Evolutionary conservation across 495 filamentous ascomycete species (phyloP).

Genomic region (Penicillium macrosclerotiorum): DNA sequence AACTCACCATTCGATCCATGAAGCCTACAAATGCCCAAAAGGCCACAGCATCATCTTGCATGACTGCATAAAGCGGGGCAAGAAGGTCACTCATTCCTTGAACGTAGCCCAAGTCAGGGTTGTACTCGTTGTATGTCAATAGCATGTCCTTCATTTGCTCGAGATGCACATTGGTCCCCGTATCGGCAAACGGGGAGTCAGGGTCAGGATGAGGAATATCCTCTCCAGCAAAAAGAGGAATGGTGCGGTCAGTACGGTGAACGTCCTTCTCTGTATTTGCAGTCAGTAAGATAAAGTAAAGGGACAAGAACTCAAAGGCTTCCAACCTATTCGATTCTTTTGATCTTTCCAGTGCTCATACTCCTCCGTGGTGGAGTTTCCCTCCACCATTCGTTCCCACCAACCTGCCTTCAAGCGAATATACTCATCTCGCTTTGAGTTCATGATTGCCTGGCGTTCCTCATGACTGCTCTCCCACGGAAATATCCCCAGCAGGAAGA

Average conservation of each 20-base stretch:
- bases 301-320: slow-evolving; percentile 12
- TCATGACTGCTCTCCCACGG: slow-evolving; percentile 83
- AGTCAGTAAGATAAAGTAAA: slow-evolving; percentile 2
- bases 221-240: slow-evolving; percentile 92
- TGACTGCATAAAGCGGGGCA: slow-evolving; percentile 91
- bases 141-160: slow-evolving; percentile 99
- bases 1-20: slow-evolving; percentile 83
- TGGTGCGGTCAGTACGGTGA: slow-evolving; percentile 89
- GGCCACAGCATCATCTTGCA: slow-evolving; percentile 94
- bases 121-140: slow-evolving; percentile 96
- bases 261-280: slow-evolving; percentile 87
- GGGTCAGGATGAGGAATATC: slow-evolving; percentile 98
- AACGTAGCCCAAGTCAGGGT: slow-evolving; percentile 88
- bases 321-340: slow-evolving; percentile 86
- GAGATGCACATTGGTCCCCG: slow-evolving; percentile 93
- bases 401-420: slow-evolving; percentile 89
- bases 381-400: slow-evolving; percentile 93
- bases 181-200: slow-evolving; percentile 86
- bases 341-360: slow-evolving; percentile 97
- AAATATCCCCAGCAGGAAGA: slow-evolving; percentile 88
- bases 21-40: slow-evolving; percentile 97
- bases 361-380: slow-evolving; percentile 68
- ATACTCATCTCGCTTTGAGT: slow-evolving; percentile 88
- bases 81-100: slow-evolving; percentile 98
- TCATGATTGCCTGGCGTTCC: slow-evolving; percentile 75